phyloP scores from a whole-genome alignment of 225 moss, liverwort and hornwort genomes.

The Sphagnum tenellum region DNA sequence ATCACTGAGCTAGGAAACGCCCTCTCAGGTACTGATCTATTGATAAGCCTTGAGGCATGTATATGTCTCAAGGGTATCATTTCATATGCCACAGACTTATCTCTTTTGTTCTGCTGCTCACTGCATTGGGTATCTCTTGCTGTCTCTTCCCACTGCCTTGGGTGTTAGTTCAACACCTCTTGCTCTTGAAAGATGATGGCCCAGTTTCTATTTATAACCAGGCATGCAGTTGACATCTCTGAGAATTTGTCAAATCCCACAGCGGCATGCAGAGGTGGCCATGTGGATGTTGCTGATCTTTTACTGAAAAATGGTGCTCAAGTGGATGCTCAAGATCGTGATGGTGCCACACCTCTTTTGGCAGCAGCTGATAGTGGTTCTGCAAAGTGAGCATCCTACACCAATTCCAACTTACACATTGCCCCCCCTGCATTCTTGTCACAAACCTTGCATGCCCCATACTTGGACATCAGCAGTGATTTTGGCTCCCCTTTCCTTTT shows the following conservation, averaged over 20 bases:
- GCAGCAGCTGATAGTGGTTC: slow-evolving; percentile 32
- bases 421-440: too few relatives aligned
- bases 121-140: not conserved
- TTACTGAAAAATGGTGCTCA: slow-evolving; percentile 22
- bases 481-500: too few relatives aligned
- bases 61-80: not conserved
- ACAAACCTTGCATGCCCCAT: too few relatives aligned
- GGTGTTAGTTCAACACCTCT: too few relatives aligned
- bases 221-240: too few relatives aligned
- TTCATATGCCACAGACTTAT: not conserved
- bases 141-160: too few relatives aligned
- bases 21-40: slow-evolving; percentile 14
- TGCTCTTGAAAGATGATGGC: too few relatives aligned
- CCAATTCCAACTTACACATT: too few relatives aligned
- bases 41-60: too few relatives aligned
- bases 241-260: not conserved
- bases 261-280: slow-evolving; percentile 29
- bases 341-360: slow-evolving; percentile 38
- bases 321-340: slow-evolving; percentile 27
- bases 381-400: slow-evolving; percentile 9
- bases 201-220: too few relatives aligned
- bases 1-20: slow-evolving; percentile 18
- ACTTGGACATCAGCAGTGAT: too few relatives aligned
- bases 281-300: slow-evolving; percentile 22
- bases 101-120: too few relatives aligned